Conservation (phyloP, 345 rosid genomes). For the Psidium friedrichsthalianum region DNA sequence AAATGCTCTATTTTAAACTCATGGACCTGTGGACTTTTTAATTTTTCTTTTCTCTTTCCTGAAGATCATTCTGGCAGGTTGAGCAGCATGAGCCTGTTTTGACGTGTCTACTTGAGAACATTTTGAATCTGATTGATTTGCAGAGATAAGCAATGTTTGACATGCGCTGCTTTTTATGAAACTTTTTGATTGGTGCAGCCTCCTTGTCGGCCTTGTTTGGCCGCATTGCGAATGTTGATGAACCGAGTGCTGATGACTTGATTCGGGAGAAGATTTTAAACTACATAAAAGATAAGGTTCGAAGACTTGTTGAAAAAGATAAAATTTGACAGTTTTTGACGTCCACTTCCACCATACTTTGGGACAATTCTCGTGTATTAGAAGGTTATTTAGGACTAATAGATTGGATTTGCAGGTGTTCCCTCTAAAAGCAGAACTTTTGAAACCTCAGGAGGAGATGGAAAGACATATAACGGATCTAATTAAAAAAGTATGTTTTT, state of each 20-base stretch:
- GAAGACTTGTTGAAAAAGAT: not conserved
- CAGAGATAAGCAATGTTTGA: not conserved
- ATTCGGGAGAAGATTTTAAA: slow-evolving; percentile 77
- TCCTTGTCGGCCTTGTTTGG: slow-evolving; percentile 80
- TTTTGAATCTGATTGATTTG: not conserved
- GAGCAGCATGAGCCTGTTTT: not conserved
- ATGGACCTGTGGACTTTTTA: not conserved
- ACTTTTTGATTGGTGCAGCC: slow-evolving; percentile 36
- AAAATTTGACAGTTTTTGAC: not conserved
- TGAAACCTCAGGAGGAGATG: slow-evolving; percentile 96
- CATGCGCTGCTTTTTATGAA: not conserved
- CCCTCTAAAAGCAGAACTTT: slow-evolving; percentile 78
- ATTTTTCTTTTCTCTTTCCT: not conserved
- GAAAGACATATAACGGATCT: slow-evolving; percentile 88
- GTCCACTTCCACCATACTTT: not conserved
- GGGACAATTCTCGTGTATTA: not conserved
- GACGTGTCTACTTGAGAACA: not conserved
- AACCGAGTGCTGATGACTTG: slow-evolving; percentile 58
- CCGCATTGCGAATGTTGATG: slow-evolving; percentile 65
- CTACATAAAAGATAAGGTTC: slow-evolving; percentile 87
- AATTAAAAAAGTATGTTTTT: slow-evolving; percentile 54
- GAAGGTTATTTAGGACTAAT: not conserved
- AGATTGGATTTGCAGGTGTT: slow-evolving; percentile 47
- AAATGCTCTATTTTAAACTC: not conserved
- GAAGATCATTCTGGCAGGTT: not conserved